phyloP scores from a whole-genome alignment of 495 filamentous ascomycete genomes.

The Talaromyces proteolyticus region DNA sequence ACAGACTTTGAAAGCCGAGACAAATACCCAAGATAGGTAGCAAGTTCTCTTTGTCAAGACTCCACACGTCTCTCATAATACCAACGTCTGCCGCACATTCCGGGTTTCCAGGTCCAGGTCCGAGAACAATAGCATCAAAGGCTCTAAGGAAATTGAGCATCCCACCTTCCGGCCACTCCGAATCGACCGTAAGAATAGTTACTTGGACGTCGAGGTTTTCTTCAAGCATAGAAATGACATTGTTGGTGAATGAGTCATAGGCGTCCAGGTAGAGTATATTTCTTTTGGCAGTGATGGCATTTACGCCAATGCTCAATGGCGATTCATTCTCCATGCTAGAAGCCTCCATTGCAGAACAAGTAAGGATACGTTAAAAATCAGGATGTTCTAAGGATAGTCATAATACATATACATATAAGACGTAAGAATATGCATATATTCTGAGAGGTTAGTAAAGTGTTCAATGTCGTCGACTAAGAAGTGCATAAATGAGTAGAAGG shows the following conservation, averaged over 20 bases:
- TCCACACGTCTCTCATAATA: conserved; percentile 74
- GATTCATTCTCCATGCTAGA: no score
- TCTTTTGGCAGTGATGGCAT: conserved; percentile 12
- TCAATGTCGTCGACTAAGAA: no score
- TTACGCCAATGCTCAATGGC: no score
- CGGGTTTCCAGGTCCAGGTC: conserved; percentile 71
- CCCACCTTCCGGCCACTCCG: conserved; percentile 34
- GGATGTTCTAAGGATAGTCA: no score
- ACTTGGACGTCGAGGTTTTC: conserved; percentile 59
- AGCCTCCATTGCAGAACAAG: no score
- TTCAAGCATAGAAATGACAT: conserved; percentile 75
- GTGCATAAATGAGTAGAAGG: no score
- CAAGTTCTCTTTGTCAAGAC: conserved; percentile 45
- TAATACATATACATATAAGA: no score
- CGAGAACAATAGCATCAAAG: conserved; percentile 73
- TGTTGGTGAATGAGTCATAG: conserved; percentile 94
- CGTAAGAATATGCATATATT: no score
- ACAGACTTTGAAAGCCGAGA: conserved; percentile 84
- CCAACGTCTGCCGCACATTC: conserved; percentile 62
- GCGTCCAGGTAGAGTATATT: conserved; percentile 84
- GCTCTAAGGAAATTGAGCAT: conserved; percentile 45
- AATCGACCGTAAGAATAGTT: conserved; percentile 66
- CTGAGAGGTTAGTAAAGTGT: no score
- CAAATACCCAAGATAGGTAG: conserved; percentile 86
- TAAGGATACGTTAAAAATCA: no score